These are phyloP conservation scores for Hypholoma fasciculare DNA, from an alignment of 768 basidiomycete species.

Conservation along the genomic window DNA sequence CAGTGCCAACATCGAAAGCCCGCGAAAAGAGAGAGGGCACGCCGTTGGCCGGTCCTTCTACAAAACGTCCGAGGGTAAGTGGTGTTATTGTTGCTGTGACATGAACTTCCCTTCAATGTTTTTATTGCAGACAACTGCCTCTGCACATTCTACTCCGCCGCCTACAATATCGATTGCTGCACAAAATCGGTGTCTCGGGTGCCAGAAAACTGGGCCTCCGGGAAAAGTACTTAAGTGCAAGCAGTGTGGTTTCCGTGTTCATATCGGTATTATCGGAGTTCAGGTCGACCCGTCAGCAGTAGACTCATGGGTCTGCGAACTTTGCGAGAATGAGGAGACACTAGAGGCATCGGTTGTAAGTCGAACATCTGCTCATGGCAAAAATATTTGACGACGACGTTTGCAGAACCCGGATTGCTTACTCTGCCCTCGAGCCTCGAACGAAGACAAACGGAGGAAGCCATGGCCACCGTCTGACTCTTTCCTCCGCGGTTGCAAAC, in stretches of 20 bases:
- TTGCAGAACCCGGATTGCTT: slow-evolving; percentile 79
- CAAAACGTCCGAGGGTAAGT: slow-evolving; percentile 46
- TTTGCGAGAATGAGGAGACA: slow-evolving; percentile 83
- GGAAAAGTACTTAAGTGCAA: slow-evolving; percentile 83
- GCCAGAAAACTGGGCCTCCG: slow-evolving; percentile 70
- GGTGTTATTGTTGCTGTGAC: neutral
- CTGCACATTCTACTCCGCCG: slow-evolving; percentile 63
- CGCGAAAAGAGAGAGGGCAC: slow-evolving; percentile 70
- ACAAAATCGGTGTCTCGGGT: slow-evolving; percentile 74
- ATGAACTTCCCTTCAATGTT: neutral
- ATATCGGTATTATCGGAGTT: slow-evolving; percentile 81
- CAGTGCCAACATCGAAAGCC: slow-evolving; percentile 50
- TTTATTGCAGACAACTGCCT: slow-evolving; percentile 42
- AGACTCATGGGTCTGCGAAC: slow-evolving; percentile 84
- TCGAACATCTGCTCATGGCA: slow-evolving; percentile 4
- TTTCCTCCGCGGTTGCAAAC: slow-evolving; percentile 79
- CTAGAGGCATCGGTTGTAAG: slow-evolving; percentile 81
- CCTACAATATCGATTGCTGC: slow-evolving; percentile 52
- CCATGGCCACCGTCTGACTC: slow-evolving; percentile 53
- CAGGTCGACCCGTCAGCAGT: slow-evolving; percentile 59
- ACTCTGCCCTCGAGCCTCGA: slow-evolving; percentile 68
- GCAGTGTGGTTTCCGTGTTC: slow-evolving; percentile 75
- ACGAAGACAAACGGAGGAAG: slow-evolving; percentile 48
- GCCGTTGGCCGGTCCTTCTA: slow-evolving; percentile 42
- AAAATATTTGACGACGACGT: slow-evolving; percentile 2